phyloP scores from a whole-genome alignment of 2,329 filamentous ascomycete genomes.

The Grosmannia penicillata region DNA sequence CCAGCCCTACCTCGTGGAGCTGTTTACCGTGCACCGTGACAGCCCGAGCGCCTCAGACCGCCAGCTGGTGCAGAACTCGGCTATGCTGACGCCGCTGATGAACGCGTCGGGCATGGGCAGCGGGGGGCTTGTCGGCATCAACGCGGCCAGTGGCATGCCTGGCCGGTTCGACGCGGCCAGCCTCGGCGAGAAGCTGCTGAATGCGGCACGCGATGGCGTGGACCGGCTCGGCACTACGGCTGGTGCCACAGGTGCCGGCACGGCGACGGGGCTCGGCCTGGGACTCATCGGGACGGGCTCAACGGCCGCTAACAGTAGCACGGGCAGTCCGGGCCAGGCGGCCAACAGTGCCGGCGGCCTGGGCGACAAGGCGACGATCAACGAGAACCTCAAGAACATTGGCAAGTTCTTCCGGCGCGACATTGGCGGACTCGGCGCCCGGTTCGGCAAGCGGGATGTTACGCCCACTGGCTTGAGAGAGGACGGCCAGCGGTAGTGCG shows the following conservation, averaged over 20 bases:
- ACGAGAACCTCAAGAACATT: constrained; percentile 89
- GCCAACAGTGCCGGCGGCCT: constrained; percentile 23
- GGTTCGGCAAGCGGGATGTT: constrained; percentile 51
- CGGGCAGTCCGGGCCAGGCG: neutral
- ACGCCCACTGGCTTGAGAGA: constrained; percentile 17
- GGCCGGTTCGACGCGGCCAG: constrained; percentile 23
- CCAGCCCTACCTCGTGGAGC: constrained; percentile 67
- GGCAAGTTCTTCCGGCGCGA: constrained; percentile 92
- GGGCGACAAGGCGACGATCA: constrained; percentile 53
- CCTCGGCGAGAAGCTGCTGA: constrained; percentile 77
- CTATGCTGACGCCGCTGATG: constrained; percentile 56
- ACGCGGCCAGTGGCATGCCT: constrained; percentile 9
- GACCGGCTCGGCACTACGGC: constrained; percentile 52
- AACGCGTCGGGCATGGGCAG: constrained; percentile 24
- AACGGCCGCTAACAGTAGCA: neutral
- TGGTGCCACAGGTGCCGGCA: constrained; percentile 16
- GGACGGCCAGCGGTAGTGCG: constrained; percentile 2
- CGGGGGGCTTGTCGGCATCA: constrained; percentile 21
- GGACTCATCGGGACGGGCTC: neutral
- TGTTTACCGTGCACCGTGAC: constrained; percentile 71
- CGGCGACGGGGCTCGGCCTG: constrained; percentile 15
- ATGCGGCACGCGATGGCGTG: constrained; percentile 70
- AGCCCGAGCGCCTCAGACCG: constrained; percentile 48
- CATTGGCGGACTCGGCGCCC: constrained; percentile 58
- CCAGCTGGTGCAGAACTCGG: constrained; percentile 53